Conservation (phyloP, 169 alveolate species). For the Perkinsus marinus region DNA sequence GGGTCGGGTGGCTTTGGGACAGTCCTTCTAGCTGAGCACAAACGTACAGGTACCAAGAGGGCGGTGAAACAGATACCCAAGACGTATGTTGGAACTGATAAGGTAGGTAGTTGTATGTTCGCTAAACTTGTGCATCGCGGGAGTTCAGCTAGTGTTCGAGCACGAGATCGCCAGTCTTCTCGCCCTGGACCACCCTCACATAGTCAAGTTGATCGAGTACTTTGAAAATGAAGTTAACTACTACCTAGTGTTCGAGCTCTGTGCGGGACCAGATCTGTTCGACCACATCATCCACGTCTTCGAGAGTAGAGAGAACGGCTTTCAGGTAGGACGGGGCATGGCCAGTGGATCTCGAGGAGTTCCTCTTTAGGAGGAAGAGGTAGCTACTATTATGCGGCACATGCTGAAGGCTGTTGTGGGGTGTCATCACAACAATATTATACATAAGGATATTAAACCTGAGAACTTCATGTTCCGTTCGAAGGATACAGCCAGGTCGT, state of each 20-base stretch:
- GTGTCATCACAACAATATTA: not conserved
- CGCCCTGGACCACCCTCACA: conserved; percentile 37
- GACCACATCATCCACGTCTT: conserved; percentile 9
- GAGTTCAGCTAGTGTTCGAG: not conserved
- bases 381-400: conserved; percentile 1
- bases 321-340: not conserved
- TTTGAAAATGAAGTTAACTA: conserved; percentile 20
- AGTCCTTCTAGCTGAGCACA: not conserved
- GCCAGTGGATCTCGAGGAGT: no score
- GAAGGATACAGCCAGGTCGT: not conserved
- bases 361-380: not conserved
- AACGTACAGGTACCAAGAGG: not conserved
- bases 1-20: not conserved
- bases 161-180: conserved; percentile 24
- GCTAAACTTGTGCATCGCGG: no score
- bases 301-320: not conserved
- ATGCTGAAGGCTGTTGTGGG: conserved; percentile 6
- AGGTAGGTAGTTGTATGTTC: no score
- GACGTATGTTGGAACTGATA: not conserved
- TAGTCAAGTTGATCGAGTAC: conserved; percentile 29
- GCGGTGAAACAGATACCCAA: conserved; percentile 5
- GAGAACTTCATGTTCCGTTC: conserved; percentile 8
- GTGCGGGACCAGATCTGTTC: conserved; percentile 33
- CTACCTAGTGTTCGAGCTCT: conserved; percentile 30
- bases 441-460: conserved; percentile 2